These are phyloP conservation scores for Coix lacrymajobi DNA, from an alignment of 176 grass and related monocot species.

Conservation along the genomic window DNA sequence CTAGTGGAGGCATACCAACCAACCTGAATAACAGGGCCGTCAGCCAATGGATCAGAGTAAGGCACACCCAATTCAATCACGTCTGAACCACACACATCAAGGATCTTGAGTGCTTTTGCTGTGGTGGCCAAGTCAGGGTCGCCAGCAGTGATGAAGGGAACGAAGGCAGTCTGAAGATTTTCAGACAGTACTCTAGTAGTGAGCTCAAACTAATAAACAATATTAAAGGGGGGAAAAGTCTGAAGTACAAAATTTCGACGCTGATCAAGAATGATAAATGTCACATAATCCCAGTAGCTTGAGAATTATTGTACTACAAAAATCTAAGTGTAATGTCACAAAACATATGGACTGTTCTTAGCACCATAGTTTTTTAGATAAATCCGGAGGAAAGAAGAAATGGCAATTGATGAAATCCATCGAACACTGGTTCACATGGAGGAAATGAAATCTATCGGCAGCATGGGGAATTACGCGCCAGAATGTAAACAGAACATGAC, in stretches of 20 bases:
- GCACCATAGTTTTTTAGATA: not conserved
- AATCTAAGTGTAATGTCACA: not conserved
- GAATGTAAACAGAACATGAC: not conserved
- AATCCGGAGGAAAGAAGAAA: not conserved
- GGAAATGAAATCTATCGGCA: not conserved
- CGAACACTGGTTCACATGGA: not conserved
- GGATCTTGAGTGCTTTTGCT: conserved; percentile 76
- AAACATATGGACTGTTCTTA: not conserved
- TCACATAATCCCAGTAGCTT: not conserved
- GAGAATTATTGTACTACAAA: not conserved
- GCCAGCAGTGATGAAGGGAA: conserved; percentile 95
- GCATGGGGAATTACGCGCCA: not conserved
- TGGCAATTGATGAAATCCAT: not conserved
- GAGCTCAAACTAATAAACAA: not conserved
- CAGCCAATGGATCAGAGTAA: conserved; percentile 88
- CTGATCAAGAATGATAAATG: not conserved
- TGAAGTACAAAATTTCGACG: not conserved
- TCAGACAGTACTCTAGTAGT: not conserved
- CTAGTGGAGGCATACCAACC: not conserved
- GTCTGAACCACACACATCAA: conserved; percentile 83
- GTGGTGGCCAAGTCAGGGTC: conserved; percentile 88
- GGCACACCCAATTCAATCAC: conserved; percentile 94
- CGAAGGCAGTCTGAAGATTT: conserved; percentile 51
- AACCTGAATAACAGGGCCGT: conserved; percentile 97
- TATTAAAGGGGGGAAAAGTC: not conserved